These are phyloP conservation scores for Epicoccum sorghinum DNA, from an alignment of 2,329 filamentous ascomycete genomes.

Conservation along the genomic window DNA sequence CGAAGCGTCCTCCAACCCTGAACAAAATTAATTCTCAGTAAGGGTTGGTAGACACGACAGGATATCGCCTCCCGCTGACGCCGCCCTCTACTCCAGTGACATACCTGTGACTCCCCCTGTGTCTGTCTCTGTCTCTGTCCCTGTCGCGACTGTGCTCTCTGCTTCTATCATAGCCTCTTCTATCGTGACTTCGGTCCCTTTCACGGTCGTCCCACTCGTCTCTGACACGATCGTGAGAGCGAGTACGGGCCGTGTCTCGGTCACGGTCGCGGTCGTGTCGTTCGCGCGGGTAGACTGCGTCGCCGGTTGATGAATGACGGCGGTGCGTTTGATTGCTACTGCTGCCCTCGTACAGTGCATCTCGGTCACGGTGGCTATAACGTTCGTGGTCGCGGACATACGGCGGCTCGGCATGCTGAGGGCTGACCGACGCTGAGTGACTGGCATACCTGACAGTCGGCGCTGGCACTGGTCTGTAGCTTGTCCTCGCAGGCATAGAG, in stretches of 20 bases:
- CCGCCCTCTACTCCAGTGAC: slow-evolving; percentile 43
- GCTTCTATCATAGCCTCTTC: slow-evolving; percentile 17
- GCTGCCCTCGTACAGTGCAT: slow-evolving; percentile 9
- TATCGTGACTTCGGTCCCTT: slow-evolving; percentile 22
- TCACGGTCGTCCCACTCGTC: slow-evolving; percentile 36
- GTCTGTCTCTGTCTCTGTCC: slow-evolving; percentile 24
- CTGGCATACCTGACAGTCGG: slow-evolving; percentile 34
- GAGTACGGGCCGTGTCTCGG: slow-evolving; percentile 27
- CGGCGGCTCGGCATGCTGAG: slow-evolving; percentile 27
- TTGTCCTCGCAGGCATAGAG: slow-evolving; percentile 30
- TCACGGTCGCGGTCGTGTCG: slow-evolving; percentile 23
- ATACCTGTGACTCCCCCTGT: slow-evolving; percentile 38
- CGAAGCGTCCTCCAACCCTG: slow-evolving; percentile 25
- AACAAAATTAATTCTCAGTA: slow-evolving; percentile 22
- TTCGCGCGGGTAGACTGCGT: slow-evolving; percentile 34
- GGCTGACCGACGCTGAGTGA: slow-evolving; percentile 21
- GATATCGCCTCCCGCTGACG: slow-evolving; percentile 42
- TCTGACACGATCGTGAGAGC: slow-evolving; percentile 36
- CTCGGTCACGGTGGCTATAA: slow-evolving; percentile 11
- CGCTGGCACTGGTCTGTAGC: slow-evolving; percentile 31
- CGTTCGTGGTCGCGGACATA: slow-evolving; percentile 31
- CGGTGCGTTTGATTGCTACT: slow-evolving; percentile 24
- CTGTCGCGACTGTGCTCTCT: slow-evolving; percentile 20
- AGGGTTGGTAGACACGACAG: slow-evolving; percentile 24
- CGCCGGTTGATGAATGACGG: slow-evolving; percentile 29